Evolutionary conservation across 1,284 basidiomycete genomes (phyloP), one percentile per base, ranked within the genome.

Genomic region (Ceratobasidium sp.): DNA sequence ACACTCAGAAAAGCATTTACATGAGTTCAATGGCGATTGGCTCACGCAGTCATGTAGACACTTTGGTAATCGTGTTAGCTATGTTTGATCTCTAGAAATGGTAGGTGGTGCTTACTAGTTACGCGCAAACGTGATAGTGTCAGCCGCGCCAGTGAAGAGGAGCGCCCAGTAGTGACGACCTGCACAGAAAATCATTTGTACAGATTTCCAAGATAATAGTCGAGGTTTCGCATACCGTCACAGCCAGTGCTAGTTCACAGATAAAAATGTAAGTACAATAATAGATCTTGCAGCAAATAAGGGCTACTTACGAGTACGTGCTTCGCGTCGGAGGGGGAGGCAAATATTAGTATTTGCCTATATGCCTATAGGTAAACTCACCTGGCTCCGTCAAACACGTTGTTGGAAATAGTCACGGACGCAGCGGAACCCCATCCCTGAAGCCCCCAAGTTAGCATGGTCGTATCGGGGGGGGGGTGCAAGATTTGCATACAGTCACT

Each of bases 401-500:
- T 74, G 41, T 74, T 33, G 7, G 73, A 74, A 41, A 74, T 64
- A 41, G 73, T 74, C 1, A 66, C 64, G n/a, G n/a, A 15, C 33
- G 54, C 36, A 15, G 64, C 73, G 11, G 73, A 33, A 4, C 73
- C 73, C 11, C 66, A 74, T 9, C 73, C 73, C 67, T 71, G 33
- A 27, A 36, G 29, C 14, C 31, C 3, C 1, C 41, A 29, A 24
- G 29, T 22, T 57, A 14, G 31, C 17, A 47, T 44, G 1, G 27
- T n/a, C 6, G 36, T 24, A 24, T 27, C 14, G 50, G 19, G 17
- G 24, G 6, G 2, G 17, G 31, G 24, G 50, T 17, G 44, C 17
- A 41, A 51, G 19, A n/a, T 7, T 5, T 22, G 47, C 69, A 51
- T 72, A 72, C 73, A 47, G 81, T 83, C 17, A 78, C 80, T 33